Base-by-base conservation (phyloP, 768 basidiomycete genomes). In the Suillus placidus region DNA sequence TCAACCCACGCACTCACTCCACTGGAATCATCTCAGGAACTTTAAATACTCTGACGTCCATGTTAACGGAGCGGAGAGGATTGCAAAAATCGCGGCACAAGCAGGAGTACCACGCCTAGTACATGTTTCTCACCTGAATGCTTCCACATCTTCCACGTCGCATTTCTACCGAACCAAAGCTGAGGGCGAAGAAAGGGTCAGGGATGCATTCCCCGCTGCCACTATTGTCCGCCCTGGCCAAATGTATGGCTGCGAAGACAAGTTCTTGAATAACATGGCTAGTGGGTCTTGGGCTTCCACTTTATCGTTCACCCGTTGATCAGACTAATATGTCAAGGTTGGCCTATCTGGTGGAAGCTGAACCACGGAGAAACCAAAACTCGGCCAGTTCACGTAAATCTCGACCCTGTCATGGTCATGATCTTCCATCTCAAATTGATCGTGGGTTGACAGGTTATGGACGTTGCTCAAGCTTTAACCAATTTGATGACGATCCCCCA, bases 231-330 rank as follows among this genome's bases (percentile, higher is more conserved):
- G 95, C 58, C 97, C 97, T 49, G 87, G 87, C 12, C 74, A 85
- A 38, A 88, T 98, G 87, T 99, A 83, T 77, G 97, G 97, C n/a
- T 87, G 90, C 72, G 97, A 99, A 79, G 97, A 99, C 80, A 94
- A 91, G 78, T 79, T 99, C 60, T 79, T 99, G 74, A 96, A 92
- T 76, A 95, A 93, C 75, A 92, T 97, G 78, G 92, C 95, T 60
- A 80, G 95, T 96, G 76, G 78, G 91, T 85, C 64, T 49, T 52
- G 55, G 54, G 67, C 61, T 42, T 42, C 43, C 16, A 57, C 45
- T 45, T 45, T 52, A 65, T 64, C 51, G 35, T 26, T 52, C 35
- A 58, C 65, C 68, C 60, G 66, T 65, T 61, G 30, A n/a, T 26
- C 69, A 70, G 30, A 65, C 64, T 67, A 40, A 57, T 26, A 37